A percentile compares a stretch with the other conserved stretches of the same genome.
Evolutionary conservation across 352 stramenopile genomes (phyloP).

Genomic region (Globisporangium emineosum): DNA sequence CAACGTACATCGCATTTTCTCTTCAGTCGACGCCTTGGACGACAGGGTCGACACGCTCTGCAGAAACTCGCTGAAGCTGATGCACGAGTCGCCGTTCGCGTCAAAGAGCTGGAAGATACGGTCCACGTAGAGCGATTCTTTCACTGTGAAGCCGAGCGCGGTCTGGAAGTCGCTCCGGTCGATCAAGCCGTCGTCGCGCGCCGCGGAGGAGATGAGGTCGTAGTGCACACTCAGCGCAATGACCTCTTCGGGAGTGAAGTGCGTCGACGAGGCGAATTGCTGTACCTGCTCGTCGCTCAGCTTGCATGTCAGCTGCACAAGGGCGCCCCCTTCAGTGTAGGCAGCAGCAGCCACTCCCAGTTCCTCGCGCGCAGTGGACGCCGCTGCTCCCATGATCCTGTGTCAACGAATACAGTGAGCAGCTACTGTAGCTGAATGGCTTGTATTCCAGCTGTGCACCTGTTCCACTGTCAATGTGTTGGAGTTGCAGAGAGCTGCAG

Average conservation of each 20-base stretch:
- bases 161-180: conserved; percentile 81
- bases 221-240: conserved; percentile 60
- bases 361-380: conserved; percentile 58
- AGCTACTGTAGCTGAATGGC: not conserved
- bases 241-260: conserved; percentile 63
- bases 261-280: conserved; percentile 33
- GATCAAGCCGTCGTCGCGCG: conserved; percentile 68
- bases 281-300: conserved; percentile 50
- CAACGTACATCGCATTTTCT: conserved; percentile 72
- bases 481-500: not conserved
- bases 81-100: conserved; percentile 72
- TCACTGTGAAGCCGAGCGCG: conserved; percentile 68
- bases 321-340: not conserved
- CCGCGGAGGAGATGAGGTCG: conserved; percentile 61
- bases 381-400: conserved; percentile 46
- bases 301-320: conserved; percentile 38
- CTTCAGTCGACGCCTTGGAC: conserved; percentile 55
- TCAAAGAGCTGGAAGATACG: conserved; percentile 83
- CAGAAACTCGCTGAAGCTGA: conserved; percentile 79
- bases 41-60: conserved; percentile 71
- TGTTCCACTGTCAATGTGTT: not conserved
- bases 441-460: not conserved
- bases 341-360: conserved; percentile 14
- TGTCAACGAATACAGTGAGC: not conserved
- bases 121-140: conserved; percentile 82